Evolutionary conservation across 164 flowering plant species (phyloP).

Genomic region (Umbellularia californica): DNA sequence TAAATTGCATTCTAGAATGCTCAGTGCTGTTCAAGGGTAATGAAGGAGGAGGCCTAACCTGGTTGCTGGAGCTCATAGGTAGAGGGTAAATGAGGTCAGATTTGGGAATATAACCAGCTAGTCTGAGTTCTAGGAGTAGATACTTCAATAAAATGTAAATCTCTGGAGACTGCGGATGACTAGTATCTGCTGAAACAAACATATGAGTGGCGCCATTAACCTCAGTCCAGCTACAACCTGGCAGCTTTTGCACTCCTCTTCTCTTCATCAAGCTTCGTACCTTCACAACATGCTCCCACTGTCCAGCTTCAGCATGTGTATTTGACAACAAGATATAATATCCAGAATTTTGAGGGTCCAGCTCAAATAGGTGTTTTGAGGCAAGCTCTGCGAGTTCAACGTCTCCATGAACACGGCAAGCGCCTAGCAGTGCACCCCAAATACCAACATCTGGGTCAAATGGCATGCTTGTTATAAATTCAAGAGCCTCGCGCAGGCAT

Average conservation of each 20-base stretch:
- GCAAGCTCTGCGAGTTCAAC: slow-evolving; percentile 73
- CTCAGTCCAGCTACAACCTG: slow-evolving; percentile 86
- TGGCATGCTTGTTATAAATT: slow-evolving; percentile 60
- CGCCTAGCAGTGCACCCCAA: slow-evolving; percentile 92
- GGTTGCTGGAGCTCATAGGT: background rate
- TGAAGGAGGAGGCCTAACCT: background rate
- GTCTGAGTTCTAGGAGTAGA: slow-evolving; percentile 53
- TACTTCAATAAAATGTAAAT: slow-evolving; percentile 42
- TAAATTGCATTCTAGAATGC: background rate
- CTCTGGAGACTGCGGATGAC: slow-evolving; percentile 47
- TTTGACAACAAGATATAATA: slow-evolving; percentile 67
- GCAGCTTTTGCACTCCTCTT: slow-evolving; percentile 63
- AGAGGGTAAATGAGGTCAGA: slow-evolving; percentile 19
- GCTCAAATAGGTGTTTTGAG: slow-evolving; percentile 44
- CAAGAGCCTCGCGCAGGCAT: slow-evolving; percentile 47
- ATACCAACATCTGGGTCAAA: slow-evolving; percentile 70
- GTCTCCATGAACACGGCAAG: slow-evolving; percentile 63
- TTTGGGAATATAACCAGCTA: slow-evolving; percentile 61
- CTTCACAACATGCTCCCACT: slow-evolving; percentile 51
- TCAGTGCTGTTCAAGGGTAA: background rate
- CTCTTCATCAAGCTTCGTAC: slow-evolving; percentile 64
- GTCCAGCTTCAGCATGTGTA: slow-evolving; percentile 63
- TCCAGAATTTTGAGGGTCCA: slow-evolving; percentile 81
- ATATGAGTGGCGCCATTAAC: slow-evolving; percentile 42
- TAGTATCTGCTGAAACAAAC: slow-evolving; percentile 64